These are phyloP conservation scores for Amphirosellinia nigrospora DNA, from an alignment of 495 filamentous ascomycete genomes.

Conservation along the genomic window DNA sequence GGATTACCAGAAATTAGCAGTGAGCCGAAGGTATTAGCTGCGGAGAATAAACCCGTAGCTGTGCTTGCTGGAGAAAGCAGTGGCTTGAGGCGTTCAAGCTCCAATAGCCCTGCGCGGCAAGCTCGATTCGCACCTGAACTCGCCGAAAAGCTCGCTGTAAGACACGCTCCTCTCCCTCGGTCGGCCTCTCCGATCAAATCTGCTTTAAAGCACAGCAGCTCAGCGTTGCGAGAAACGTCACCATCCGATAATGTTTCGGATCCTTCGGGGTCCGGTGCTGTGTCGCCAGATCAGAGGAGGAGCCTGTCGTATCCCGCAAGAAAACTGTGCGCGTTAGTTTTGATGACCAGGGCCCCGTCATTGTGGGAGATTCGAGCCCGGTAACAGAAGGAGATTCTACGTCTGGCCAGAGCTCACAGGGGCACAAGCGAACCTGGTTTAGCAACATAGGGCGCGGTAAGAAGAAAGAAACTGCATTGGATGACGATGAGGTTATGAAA, in stretches of 20 bases:
- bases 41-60: constrained; percentile 34
- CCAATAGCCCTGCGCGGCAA: constrained; percentile 58
- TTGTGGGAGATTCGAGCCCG: constrained; percentile 65
- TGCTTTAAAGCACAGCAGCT: constrained; percentile 72
- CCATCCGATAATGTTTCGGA: constrained; percentile 52
- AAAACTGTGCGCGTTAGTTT: constrained; percentile 84
- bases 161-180: constrained; percentile 78
- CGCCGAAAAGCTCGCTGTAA: constrained; percentile 59
- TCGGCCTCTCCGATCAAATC: constrained; percentile 88
- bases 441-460: constrained; percentile 57
- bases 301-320: constrained; percentile 62
- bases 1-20: background rate
- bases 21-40: constrained; percentile 20
- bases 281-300: constrained; percentile 52
- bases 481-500: constrained; percentile 74
- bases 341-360: constrained; percentile 66
- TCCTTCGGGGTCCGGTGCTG: constrained; percentile 36
- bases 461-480: constrained; percentile 51
- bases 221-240: constrained; percentile 54
- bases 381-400: constrained; percentile 58
- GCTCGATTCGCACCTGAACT: constrained; percentile 70
- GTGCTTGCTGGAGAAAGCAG: constrained; percentile 28
- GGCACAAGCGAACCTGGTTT: constrained; percentile 59
- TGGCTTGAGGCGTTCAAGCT: constrained; percentile 38
- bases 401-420: constrained; percentile 56